phyloP scores from a whole-genome alignment of 805 yeast species.

The Saccharomycopsis sp. region DNA sequence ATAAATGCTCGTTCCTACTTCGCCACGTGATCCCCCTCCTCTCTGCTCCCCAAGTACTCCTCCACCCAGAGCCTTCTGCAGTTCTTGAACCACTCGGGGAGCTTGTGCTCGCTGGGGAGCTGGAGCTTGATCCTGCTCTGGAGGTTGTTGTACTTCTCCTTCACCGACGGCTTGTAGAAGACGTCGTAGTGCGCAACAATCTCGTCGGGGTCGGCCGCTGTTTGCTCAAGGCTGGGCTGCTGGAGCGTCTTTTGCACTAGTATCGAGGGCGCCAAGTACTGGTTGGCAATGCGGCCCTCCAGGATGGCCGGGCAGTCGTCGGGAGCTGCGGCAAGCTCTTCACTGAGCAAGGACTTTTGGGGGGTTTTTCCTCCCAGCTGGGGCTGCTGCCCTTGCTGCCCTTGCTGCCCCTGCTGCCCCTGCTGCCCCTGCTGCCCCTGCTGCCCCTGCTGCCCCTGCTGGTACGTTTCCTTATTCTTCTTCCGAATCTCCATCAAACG shows the following conservation, averaged over 20 bases:
- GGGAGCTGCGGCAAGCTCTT: constrained; percentile 8
- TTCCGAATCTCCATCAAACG: constrained; percentile 42
- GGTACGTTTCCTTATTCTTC: constrained; percentile 25
- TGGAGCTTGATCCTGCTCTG: constrained; percentile 26
- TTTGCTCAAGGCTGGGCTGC: too few species aligned
- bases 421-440: background rate
- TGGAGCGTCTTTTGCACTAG: too few species aligned
- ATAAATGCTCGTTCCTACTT: too few species aligned
- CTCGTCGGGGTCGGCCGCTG: too few species aligned
- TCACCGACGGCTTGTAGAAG: constrained; percentile 16
- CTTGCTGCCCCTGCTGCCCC: too few species aligned
- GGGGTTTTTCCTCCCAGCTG: too few species aligned
- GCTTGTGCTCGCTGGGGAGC: constrained; percentile 51
- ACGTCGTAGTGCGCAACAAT: constrained; percentile 4
- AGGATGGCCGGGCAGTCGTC: background rate
- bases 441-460: too few species aligned
- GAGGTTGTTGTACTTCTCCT: constrained; percentile 10
- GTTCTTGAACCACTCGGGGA: constrained; percentile 69
- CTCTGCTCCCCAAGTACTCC: constrained; percentile 23
- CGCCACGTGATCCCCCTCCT: too few species aligned
- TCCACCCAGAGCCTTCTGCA: constrained; percentile 63
- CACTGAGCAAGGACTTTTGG: constrained; percentile 14
- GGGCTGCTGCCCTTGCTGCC: too few species aligned
- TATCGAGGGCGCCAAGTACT: background rate
- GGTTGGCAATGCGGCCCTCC: background rate